These are phyloP conservation scores for Scheffersomyces segobiensis DNA, from an alignment of 1,139 yeast species.

Conservation along the genomic window DNA sequence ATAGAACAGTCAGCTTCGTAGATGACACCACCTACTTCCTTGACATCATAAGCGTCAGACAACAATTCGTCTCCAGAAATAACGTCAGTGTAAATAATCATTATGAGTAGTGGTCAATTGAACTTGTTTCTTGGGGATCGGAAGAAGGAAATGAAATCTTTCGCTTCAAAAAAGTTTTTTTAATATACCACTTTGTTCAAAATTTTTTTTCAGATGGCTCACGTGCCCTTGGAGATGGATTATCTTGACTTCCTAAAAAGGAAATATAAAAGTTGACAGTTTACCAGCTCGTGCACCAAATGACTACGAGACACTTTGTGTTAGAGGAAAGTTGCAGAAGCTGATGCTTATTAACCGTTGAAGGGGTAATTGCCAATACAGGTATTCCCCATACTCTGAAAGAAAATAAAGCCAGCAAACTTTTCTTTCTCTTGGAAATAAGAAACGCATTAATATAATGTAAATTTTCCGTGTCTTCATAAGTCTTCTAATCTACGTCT, in stretches of 20 bases:
- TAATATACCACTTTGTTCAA: background rate
- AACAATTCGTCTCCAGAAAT: constrained; percentile 93
- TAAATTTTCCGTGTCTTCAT: too few relatives aligned
- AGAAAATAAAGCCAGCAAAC: too few relatives aligned
- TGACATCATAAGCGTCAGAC: constrained; percentile 95
- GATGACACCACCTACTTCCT: constrained; percentile 83
- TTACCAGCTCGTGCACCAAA: too few relatives aligned
- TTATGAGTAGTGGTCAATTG: constrained; percentile 15
- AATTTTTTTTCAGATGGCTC: background rate
- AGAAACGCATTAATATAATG: too few relatives aligned
- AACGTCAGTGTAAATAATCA: constrained; percentile 64
- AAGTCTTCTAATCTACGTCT: too few relatives aligned
- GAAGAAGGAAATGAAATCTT: constrained; percentile 1
- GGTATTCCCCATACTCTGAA: too few relatives aligned
- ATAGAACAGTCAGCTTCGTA: constrained; percentile 96
- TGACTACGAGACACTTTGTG: too few relatives aligned
- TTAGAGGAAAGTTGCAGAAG: too few relatives aligned
- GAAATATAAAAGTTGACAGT: too few relatives aligned
- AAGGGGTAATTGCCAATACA: too few relatives aligned
- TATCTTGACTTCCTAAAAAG: background rate
- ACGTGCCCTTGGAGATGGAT: background rate
- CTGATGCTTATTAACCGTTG: too few relatives aligned
- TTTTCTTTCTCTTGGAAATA: too few relatives aligned
- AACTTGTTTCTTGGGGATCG: background rate
- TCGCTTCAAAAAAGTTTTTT: background rate